Evolutionary conservation across 139 green algal species (phyloP), one percentile per base, ranked within the genome.

Genomic region (Astrephomene gubernaculifera): DNA sequence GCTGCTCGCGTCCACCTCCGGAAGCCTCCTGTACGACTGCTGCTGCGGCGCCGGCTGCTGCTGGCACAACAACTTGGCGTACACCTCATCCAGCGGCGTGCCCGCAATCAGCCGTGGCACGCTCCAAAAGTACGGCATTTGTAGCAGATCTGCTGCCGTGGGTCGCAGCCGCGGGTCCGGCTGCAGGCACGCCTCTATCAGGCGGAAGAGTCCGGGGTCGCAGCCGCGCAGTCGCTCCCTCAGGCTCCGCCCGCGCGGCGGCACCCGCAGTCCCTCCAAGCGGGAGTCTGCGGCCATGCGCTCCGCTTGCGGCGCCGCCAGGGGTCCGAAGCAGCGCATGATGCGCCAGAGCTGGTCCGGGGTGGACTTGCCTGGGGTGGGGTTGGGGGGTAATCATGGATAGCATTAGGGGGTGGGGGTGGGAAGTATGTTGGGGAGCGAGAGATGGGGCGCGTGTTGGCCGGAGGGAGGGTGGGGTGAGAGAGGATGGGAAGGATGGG

Each of bases 261-360:
- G 74, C 29, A 38, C 41, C 38, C 36, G 14, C 12, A 82, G 10
- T 17, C 33, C 45, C 10, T 21, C 38, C 25, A 85, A 63, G 0
- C n/a, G 71, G 19, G 25, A 33, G 53, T 85, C 54, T 17, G 35
- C 38, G 2, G 75, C 25, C 68, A 94, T 81, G 45, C 72, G 74
- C 7, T 54, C 64, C 53, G 61, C 64, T 44, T 94, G 90, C 33
- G 60, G 6, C 8, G 54, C 33, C 0, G 88, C 85, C 33, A 96
- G 89, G 24, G 43, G 53, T 0, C 92, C 91, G 39, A 95, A 78
- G 53, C 84, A 88, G 64, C 88, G 87, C 67, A 94, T 88, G n/a
- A 96, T 93, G 43, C 90, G 88, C 86, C 91, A 95, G 69, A 97
- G 88, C 93, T 95, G 92, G 73, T 95, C 93, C 12, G 95, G 86